A percentile compares a stretch with the other conserved stretches of the same genome.
Conservation (phyloP, 805 yeast species). For the Hanseniaspora singularis region DNA sequence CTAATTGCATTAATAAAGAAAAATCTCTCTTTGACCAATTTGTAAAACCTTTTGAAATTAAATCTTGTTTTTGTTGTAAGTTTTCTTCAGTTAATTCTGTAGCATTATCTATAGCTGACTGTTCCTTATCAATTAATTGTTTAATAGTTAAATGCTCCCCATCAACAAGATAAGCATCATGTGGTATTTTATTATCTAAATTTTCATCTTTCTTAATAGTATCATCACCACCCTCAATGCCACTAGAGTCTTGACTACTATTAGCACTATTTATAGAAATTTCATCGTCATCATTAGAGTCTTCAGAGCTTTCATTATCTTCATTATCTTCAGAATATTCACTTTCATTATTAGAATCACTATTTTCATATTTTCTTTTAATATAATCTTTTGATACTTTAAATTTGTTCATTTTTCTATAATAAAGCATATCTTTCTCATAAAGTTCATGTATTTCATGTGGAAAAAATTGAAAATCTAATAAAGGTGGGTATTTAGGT, state of each 20-base stretch:
- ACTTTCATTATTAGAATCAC: constrained; percentile 20
- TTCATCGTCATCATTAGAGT: constrained; percentile 3
- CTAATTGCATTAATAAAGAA: constrained; percentile 54
- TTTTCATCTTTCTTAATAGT: neutral
- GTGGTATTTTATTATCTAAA: neutral
- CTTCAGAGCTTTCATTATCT: neutral
- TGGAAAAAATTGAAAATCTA: constrained; percentile 66
- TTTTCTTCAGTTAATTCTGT: constrained; percentile 56
- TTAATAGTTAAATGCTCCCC: constrained; percentile 19
- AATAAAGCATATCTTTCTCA: constrained; percentile 53
- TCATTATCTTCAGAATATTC: constrained; percentile 16
- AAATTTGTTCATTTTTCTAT: constrained; percentile 47
- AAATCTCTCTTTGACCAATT: constrained; percentile 69
- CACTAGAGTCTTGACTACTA: neutral
- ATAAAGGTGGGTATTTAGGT: constrained; percentile 52
- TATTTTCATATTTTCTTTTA: constrained; percentile 39
- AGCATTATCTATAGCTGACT: constrained; percentile 45
- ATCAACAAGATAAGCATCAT: constrained; percentile 10
- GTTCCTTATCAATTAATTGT: constrained; percentile 29
- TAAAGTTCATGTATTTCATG: constrained; percentile 40
- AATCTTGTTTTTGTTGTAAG: constrained; percentile 38
- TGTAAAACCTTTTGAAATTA: constrained; percentile 46
- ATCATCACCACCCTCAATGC: neutral
- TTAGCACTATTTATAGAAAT: neutral
- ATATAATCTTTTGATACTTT: constrained; percentile 49